Percentiles rank a stretch among this genome's conserved stretches.
phyloP scores from a whole-genome alignment of 257 asterid species.

The Jaltomata sinuosa region DNA sequence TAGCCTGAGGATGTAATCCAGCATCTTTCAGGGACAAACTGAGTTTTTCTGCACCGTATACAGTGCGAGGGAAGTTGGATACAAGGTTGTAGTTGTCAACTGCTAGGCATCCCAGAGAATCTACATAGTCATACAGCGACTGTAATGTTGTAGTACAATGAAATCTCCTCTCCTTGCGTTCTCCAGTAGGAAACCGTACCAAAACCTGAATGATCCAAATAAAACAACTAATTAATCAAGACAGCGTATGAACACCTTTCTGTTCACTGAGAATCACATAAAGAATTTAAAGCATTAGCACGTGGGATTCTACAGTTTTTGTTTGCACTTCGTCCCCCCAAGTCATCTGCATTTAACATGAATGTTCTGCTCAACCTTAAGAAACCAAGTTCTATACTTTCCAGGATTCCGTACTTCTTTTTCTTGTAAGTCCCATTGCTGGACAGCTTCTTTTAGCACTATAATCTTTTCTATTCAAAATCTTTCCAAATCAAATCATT shows the following conservation, averaged over 20 bases:
- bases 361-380: neutral
- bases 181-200: conserved; percentile 93
- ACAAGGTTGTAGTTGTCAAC: conserved; percentile 52
- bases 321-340: neutral
- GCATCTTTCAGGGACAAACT: conserved; percentile 64
- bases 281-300: neutral
- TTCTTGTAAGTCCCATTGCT: neutral
- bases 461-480: neutral
- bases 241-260: neutral
- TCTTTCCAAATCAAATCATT: neutral
- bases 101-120: conserved; percentile 77
- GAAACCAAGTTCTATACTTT: neutral
- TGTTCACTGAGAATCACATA: neutral
- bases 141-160: conserved; percentile 44
- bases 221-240: neutral
- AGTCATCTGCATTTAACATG: neutral
- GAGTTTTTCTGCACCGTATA: conserved; percentile 57
- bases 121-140: conserved; percentile 69
- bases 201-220: conserved; percentile 44
- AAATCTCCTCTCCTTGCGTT: conserved; percentile 84
- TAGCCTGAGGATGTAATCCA: conserved; percentile 96
- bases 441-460: neutral
- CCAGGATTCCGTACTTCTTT: neutral
- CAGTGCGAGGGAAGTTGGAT: conserved; percentile 87
- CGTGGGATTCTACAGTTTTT: neutral